Percentiles rank a stretch among this genome's conserved stretches.
These are phyloP conservation scores for Verticillium longisporum DNA, from an alignment of 2,329 filamentous ascomycete genomes.

Conservation along the genomic window DNA sequence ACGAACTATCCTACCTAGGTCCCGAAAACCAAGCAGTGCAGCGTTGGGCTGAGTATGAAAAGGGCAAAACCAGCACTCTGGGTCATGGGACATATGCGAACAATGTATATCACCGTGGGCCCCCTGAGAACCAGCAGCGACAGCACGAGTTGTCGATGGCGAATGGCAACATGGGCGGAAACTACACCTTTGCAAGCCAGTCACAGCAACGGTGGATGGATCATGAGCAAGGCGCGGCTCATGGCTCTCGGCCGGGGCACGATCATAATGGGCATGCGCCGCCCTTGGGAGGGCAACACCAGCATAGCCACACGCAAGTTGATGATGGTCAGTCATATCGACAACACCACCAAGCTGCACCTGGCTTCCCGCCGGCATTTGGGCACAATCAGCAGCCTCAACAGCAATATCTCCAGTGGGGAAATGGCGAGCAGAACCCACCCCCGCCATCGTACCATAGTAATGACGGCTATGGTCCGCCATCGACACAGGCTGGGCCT, in stretches of 20 bases:
- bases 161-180: not conserved
- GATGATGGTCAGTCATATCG: not conserved
- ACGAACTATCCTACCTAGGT: conserved; percentile 21
- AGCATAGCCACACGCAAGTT: not conserved
- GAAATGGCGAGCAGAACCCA: not conserved
- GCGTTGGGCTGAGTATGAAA: conserved; percentile 16
- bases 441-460: not conserved
- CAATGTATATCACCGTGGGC: not conserved
- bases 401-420: not conserved
- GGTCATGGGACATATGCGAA: not conserved
- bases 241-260: not conserved
- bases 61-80: conserved; percentile 5
- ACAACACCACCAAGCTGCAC: not conserved
- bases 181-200: not conserved
- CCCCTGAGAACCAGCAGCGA: conserved; percentile 3
- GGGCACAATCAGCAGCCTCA: not conserved
- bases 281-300: not conserved
- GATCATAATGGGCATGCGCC: not conserved
- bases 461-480: not conserved
- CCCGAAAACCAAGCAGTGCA: conserved; percentile 27
- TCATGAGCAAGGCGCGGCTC: not conserved
- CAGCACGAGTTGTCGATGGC: conserved; percentile 1
- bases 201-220: not conserved
- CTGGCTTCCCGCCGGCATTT: not conserved
- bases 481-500: not conserved